Evolutionary conservation across 2,329 filamentous ascomycete genomes (phyloP).

Genomic region (Gnomoniopsis smithogilvyi): DNA sequence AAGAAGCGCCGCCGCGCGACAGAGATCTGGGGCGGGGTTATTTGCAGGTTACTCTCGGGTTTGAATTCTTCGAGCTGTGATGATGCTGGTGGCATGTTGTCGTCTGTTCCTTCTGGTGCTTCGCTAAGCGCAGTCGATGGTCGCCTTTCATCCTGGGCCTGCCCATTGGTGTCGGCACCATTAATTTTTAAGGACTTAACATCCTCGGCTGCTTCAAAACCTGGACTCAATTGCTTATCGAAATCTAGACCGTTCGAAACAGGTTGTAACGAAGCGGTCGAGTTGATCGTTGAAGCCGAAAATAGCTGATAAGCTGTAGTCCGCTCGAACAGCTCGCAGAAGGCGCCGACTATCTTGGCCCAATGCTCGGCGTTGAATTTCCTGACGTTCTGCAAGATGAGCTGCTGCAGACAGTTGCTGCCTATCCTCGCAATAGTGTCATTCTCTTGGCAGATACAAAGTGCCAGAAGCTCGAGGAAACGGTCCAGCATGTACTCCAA

Average conservation of each 20-base stretch:
- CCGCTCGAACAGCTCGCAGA: conserved; percentile 90
- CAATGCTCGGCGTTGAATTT: conserved; percentile 89
- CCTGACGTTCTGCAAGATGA: conserved; percentile 92
- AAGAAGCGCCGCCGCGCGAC: conserved; percentile 92
- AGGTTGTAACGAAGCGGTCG: conserved; percentile 48
- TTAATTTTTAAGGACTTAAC: conserved; percentile 62
- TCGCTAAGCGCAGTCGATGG: conserved; percentile 25
- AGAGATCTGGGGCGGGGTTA: conserved; percentile 88
- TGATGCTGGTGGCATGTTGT: conserved; percentile 26
- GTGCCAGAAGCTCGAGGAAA: conserved; percentile 89
- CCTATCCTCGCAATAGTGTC: conserved; percentile 97
- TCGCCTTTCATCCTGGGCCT: conserved; percentile 28
- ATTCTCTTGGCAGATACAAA: conserved; percentile 99
- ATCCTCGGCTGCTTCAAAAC: conserved; percentile 38
- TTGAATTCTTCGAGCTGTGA: conserved; percentile 79
- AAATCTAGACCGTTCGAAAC: conserved; percentile 52
- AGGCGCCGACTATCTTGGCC: conserved; percentile 91
- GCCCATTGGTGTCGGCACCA: conserved; percentile 42
- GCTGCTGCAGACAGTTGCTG: conserved; percentile 94
- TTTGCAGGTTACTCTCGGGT: conserved; percentile 71
- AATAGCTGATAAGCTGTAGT: conserved; percentile 96
- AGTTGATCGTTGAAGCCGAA: conserved; percentile 66
- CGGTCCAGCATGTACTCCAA: conserved; percentile 97
- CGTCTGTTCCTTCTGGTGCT: conserved; percentile 32
- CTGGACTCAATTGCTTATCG: conserved; percentile 40